Evolutionary conservation across 305 asterid species (phyloP).

Genomic region (Plantago coronopus): DNA sequence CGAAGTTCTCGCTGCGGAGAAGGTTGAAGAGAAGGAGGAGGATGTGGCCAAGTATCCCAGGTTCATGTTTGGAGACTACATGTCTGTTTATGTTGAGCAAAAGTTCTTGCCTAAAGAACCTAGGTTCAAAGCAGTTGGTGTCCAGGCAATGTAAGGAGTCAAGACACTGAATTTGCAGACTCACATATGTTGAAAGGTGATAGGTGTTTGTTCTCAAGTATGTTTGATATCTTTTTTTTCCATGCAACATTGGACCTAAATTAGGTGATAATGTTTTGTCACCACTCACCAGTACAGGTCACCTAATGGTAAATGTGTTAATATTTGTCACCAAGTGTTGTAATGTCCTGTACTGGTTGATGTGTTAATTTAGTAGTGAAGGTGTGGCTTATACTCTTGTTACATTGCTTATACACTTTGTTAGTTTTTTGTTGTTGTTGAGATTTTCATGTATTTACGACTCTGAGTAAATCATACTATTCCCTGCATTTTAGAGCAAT

Average conservation of each 20-base stretch:
- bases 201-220: neutral
- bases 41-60: constrained; percentile 41
- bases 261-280: no score
- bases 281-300: no score
- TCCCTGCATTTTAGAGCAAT: no score
- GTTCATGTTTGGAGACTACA: constrained; percentile 79
- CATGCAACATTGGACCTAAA: constrained; percentile 12
- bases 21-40: constrained; percentile 22
- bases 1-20: constrained; percentile 18
- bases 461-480: neutral
- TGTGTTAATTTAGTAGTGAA: constrained; percentile 7
- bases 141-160: constrained; percentile 38
- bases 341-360: constrained; percentile 2
- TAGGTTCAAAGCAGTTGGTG: constrained; percentile 66
- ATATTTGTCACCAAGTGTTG: constrained; percentile 9
- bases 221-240: neutral
- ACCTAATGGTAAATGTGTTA: constrained; percentile 8
- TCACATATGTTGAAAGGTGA: constrained; percentile 6
- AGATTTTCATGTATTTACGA: neutral
- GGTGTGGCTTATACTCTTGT: neutral
- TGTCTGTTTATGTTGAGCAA: constrained; percentile 69
- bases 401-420: no score
- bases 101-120: constrained; percentile 82
- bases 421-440: no score
- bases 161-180: neutral